phyloP scores from a whole-genome alignment of 768 basidiomycete genomes.

The Mycena sanguinolenta region DNA sequence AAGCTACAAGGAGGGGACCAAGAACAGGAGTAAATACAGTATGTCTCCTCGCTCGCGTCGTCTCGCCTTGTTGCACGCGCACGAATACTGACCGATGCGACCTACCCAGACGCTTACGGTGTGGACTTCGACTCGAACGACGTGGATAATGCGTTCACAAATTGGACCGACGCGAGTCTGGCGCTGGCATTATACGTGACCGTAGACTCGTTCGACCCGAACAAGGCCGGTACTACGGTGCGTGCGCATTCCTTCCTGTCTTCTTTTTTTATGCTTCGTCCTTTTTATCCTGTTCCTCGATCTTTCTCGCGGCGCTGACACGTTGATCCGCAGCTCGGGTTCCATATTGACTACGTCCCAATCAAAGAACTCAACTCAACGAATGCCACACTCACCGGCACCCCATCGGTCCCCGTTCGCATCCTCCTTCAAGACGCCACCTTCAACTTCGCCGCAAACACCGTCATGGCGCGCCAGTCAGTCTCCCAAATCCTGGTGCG shows the following conservation, averaged over 20 bases:
- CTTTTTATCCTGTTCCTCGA: no score
- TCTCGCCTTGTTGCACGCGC: no score
- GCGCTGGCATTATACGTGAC: neutral
- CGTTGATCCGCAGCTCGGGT: neutral
- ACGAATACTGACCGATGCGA: no score
- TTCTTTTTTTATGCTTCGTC: no score
- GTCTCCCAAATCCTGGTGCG: neutral
- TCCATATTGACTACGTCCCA: constrained; percentile 7
- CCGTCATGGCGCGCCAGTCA: neutral
- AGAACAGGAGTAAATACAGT: constrained; percentile 2
- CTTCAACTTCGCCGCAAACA: constrained; percentile 1
- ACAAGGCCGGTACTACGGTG: neutral
- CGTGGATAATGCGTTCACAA: neutral
- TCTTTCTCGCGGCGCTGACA: no score
- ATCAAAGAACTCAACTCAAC: neutral
- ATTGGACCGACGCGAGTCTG: neutral
- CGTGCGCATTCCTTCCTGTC: no score
- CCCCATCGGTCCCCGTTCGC: neutral
- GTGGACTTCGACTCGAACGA: neutral
- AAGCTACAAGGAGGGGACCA: neutral
- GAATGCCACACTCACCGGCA: neutral
- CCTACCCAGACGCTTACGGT: constrained; percentile 1
- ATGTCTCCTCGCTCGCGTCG: neutral
- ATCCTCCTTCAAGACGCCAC: neutral
- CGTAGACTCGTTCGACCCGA: constrained; percentile 17